These are phyloP conservation scores for Microcyclospora tardicrescens DNA, from an alignment of 2,329 filamentous ascomycete species.

Conservation along the genomic window DNA sequence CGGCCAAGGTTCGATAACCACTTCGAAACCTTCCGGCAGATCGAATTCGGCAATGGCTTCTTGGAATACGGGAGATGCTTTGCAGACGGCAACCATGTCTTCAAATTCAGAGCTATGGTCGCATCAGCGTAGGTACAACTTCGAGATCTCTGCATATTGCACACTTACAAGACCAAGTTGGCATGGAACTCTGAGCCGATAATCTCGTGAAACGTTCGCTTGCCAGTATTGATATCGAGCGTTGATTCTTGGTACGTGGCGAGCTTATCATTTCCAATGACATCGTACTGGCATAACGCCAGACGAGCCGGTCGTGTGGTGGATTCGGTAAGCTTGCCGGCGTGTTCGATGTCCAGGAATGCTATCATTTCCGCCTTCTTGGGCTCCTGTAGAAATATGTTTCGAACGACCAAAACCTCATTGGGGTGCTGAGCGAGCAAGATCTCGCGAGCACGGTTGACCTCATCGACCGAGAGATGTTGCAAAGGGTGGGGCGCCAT, in stretches of 20 bases:
- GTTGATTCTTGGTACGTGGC: conserved; percentile 43
- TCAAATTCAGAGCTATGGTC: conserved; percentile 35
- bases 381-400: conserved; percentile 21
- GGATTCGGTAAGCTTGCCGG: conserved; percentile 10
- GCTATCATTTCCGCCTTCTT: conserved; percentile 15
- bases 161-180: conserved; percentile 14
- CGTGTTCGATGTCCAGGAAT: conserved; percentile 18
- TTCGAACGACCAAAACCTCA: conserved; percentile 15
- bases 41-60: conserved; percentile 17
- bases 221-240: conserved; percentile 16
- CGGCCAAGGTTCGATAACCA: conserved; percentile 21
- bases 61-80: conserved; percentile 28
- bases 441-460: conserved; percentile 11
- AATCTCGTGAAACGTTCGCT: conserved; percentile 16
- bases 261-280: conserved; percentile 38
- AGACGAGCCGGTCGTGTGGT: conserved; percentile 27
- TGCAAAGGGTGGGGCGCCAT: conserved; percentile 4
- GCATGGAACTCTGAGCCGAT: conserved; percentile 19
- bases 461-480: conserved; percentile 13
- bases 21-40: conserved; percentile 17
- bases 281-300: conserved; percentile 45
- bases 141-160: not conserved
- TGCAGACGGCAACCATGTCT: conserved; percentile 35
- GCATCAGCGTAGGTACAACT: conserved; percentile 12
- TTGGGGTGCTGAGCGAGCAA: conserved; percentile 11